These are phyloP conservation scores for Cystobasidium onofrii DNA, from an alignment of 768 basidiomycete species.

Conservation along the genomic window DNA sequence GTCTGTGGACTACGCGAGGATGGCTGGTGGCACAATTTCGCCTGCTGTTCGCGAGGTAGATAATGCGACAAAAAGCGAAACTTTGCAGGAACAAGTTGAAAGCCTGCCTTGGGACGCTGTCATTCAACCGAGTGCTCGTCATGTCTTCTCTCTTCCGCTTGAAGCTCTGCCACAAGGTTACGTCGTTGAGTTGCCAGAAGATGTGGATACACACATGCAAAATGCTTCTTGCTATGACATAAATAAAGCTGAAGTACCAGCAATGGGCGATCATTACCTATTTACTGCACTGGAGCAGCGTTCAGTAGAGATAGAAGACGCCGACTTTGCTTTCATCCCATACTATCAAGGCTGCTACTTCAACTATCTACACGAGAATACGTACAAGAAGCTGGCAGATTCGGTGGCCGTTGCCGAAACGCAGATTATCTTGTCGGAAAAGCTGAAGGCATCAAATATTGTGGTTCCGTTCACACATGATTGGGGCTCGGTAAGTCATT, in stretches of 20 bases:
- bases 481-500: conserved; percentile 34
- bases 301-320: conserved; percentile 33
- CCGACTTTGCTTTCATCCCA: conserved; percentile 38
- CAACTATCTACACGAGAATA: conserved; percentile 39
- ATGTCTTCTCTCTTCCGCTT: conserved; percentile 31
- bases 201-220: conserved; percentile 38
- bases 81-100: conserved; percentile 29
- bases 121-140: conserved; percentile 36
- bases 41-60: neutral
- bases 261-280: conserved; percentile 40
- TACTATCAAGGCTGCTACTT: conserved; percentile 42
- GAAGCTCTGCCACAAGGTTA: conserved; percentile 33
- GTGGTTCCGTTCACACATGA: conserved; percentile 42
- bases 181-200: conserved; percentile 36
- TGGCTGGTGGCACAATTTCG: neutral
- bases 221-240: conserved; percentile 36
- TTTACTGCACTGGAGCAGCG: conserved; percentile 35
- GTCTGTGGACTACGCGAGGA: conserved; percentile 3
- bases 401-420: conserved; percentile 36
- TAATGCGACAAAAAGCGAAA: neutral
- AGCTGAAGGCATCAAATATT: conserved; percentile 35
- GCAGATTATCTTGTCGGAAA: conserved; percentile 28
- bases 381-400: conserved; percentile 40
- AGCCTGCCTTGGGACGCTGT: conserved; percentile 38
- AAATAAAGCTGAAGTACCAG: conserved; percentile 35